phyloP scores from a whole-genome alignment of 2,329 filamentous ascomycete species.

The Fusarium temperatum region DNA sequence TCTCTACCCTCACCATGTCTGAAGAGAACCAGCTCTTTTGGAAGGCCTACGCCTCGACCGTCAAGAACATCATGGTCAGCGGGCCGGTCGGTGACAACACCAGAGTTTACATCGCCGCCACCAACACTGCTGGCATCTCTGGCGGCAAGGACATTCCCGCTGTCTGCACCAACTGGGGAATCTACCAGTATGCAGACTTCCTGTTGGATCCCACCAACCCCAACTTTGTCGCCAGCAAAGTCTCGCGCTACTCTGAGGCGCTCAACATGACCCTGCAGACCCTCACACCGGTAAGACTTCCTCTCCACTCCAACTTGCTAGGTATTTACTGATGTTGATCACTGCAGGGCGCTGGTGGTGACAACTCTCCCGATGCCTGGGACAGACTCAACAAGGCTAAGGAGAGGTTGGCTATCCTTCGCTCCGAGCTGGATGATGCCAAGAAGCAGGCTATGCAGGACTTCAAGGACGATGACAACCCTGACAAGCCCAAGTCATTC shows the following conservation, averaged over 20 bases:
- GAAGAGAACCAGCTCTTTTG: neutral
- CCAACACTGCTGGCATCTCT: neutral
- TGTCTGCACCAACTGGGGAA: neutral
- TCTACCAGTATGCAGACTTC: neutral
- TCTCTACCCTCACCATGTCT: neutral
- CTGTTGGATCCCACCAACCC: neutral
- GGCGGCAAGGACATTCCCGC: neutral
- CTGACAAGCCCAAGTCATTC: neutral
- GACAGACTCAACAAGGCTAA: neutral
- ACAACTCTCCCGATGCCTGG: neutral
- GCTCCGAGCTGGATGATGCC: neutral
- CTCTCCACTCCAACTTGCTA: no score
- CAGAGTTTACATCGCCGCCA: neutral
- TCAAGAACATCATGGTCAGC: neutral
- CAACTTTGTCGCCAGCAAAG: neutral
- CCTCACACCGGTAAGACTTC: neutral
- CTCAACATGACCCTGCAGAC: neutral
- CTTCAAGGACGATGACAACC: neutral
- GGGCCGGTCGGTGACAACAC: neutral
- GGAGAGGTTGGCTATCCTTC: neutral
- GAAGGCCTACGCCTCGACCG: neutral
- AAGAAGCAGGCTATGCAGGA: neutral
- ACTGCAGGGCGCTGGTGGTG: neutral
- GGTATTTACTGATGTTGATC: fast-evolving
- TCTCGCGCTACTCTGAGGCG: neutral